These are phyloP conservation scores for Strigomonas oncopelti DNA, from an alignment of 208 protist genomes.

Conservation along the genomic window DNA sequence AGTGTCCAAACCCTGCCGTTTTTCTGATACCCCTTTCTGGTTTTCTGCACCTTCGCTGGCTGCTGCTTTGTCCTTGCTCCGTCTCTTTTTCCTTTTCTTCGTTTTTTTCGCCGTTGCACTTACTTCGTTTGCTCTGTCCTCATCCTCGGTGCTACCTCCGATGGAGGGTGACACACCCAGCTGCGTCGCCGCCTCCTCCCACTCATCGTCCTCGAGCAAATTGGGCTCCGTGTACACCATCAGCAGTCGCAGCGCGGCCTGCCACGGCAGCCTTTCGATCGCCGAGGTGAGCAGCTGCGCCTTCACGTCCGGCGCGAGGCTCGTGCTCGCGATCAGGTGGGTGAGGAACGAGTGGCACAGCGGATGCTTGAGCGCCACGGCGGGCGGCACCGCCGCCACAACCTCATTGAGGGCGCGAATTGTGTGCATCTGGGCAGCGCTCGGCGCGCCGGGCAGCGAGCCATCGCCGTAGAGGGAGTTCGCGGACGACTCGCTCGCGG, in stretches of 20 bases:
- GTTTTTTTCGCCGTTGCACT: background rate
- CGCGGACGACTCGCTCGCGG: slow-evolving; percentile 5
- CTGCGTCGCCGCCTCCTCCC: slow-evolving; percentile 19
- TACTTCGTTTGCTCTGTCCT: background rate
- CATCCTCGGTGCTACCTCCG: background rate
- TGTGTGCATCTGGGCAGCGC: slow-evolving; percentile 48
- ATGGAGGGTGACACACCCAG: too few species aligned
- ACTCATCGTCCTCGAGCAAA: slow-evolving; percentile 33
- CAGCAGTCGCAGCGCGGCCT: slow-evolving; percentile 43
- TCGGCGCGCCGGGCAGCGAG: slow-evolving; percentile 16
- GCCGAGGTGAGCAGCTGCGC: slow-evolving; percentile 33
- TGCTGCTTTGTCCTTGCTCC: background rate
- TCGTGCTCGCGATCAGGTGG: slow-evolving; percentile 75
- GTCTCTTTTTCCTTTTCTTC: slow-evolving; percentile 4
- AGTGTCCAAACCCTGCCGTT: too few species aligned
- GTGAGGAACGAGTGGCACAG: slow-evolving; percentile 74
- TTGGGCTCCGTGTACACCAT: slow-evolving; percentile 40
- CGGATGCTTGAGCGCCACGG: slow-evolving; percentile 39
- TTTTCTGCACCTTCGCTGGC: too few species aligned
- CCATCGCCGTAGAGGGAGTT: slow-evolving; percentile 31
- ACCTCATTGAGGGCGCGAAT: slow-evolving; percentile 59
- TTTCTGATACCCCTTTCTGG: too few species aligned
- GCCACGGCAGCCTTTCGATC: slow-evolving; percentile 48
- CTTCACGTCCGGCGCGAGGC: slow-evolving; percentile 45
- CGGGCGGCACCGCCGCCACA: slow-evolving; percentile 41